Percentiles rank a stretch among this genome's conserved stretches.
phyloP scores from a whole-genome alignment of 306 rosid genomes.

The Erythrophleum fordii region DNA sequence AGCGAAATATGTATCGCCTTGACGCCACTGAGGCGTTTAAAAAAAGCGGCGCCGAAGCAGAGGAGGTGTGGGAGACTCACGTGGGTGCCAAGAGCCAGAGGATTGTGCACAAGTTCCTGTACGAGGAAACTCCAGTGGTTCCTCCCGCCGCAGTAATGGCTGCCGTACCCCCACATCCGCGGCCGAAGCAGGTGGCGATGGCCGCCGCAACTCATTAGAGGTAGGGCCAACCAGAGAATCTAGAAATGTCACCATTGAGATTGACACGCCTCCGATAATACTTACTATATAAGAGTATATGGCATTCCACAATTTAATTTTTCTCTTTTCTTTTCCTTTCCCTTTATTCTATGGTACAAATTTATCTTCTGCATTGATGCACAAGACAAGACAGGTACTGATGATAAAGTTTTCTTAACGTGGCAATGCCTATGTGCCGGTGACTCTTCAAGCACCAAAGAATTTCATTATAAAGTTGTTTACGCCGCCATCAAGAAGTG shows the following conservation, averaged over 20 bases:
- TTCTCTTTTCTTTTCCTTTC: neutral
- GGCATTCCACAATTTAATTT: neutral
- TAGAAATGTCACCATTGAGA: conserved; percentile 30
- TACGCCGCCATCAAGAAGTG: neutral
- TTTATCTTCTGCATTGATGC: neutral
- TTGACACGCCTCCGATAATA: conserved; percentile 15
- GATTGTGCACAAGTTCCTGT: conserved; percentile 38
- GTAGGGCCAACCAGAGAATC: conserved; percentile 27
- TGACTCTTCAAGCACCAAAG: neutral
- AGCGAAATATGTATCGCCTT: conserved; percentile 41
- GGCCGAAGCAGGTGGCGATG: conserved; percentile 8
- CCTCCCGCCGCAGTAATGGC: neutral
- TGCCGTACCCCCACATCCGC: neutral
- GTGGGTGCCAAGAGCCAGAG: conserved; percentile 33
- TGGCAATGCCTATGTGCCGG: too few relatives aligned
- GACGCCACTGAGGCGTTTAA: conserved; percentile 42
- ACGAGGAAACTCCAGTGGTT: conserved; percentile 6
- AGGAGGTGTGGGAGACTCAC: conserved; percentile 37
- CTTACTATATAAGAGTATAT: conserved; percentile 1
- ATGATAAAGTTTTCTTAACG: neutral
- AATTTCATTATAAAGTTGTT: neutral
- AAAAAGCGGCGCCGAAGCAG: neutral
- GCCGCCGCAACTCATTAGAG: conserved; percentile 30
- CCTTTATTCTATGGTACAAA: neutral
- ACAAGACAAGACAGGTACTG: neutral